Evolutionary conservation across 352 stramenopile genomes (phyloP), one percentile per base, ranked within the genome.

Genomic region (Phytophthora litchii): DNA sequence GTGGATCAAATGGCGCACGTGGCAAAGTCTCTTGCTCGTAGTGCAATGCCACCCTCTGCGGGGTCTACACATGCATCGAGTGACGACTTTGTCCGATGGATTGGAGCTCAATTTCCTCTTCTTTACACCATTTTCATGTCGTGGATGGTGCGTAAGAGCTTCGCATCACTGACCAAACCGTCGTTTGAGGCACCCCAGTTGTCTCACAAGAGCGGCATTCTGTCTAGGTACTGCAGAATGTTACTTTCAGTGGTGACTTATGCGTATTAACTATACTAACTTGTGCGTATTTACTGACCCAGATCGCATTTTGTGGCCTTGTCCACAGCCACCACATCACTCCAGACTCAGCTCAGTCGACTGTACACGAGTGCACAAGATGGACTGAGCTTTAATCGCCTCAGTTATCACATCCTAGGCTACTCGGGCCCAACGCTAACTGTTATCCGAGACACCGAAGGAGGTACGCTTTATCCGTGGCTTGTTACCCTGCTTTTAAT

Each of bases 281-380:
- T 34, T 34, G 29, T 42, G 17, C 49, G 6, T 42, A 20, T 20
- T 59, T 1, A 3, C 21, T 20, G 16, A 21, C 16, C 16, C 50
- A 95, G 86, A 40, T 79, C 83, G 4, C 75, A 95, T 47, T 89
- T 86, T 38, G 64, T 88, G 32, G 68, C 56, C 1, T 65, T 95
- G 19, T 91, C 84, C 17, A 68, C 70, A 0, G 74, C 88, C 11
- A 73, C 78, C 10, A 84, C 69, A 7, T 72, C 76, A 34, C 53
- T 92, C 10, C 86, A 95, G 67, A 73, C 70, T 10, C 21, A 62
- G 2, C 68, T 93, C 0, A 72, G 74, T 53, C 83, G 86, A 7
- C 46, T 95, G 19, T 95, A 95, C 62, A 95, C 86, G 4, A 95
- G 81, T 47, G 53, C 79, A 2, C 72, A 94, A 46, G 81, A 95